These are phyloP conservation scores for Homolaphlyctis polyrhiza DNA, from an alignment of 371 early-diverging fungal species.

Conservation along the genomic window DNA sequence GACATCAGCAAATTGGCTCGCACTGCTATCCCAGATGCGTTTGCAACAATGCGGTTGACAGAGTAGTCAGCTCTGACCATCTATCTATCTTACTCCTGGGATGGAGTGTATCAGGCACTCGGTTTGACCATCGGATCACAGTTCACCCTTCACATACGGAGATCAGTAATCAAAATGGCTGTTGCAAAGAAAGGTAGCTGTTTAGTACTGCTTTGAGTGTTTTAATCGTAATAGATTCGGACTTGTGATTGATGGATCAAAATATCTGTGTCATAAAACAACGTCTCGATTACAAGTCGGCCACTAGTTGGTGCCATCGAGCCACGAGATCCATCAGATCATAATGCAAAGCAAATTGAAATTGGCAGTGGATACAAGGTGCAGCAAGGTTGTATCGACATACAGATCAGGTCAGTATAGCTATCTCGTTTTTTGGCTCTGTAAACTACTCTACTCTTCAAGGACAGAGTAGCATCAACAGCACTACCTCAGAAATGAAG, in stretches of 20 bases:
- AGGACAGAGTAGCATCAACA: not conserved
- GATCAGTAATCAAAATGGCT: not conserved
- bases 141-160: not conserved
- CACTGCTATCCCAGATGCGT: no score
- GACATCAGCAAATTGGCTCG: no score
- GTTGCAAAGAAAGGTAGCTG: no score
- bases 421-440: no score
- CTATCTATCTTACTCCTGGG: not conserved
- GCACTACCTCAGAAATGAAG: conserved; percentile 16
- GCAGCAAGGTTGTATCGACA: not conserved
- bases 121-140: not conserved
- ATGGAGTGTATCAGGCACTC: not conserved
- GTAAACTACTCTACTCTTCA: no score
- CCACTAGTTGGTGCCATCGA: conserved; percentile 10
- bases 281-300: conserved; percentile 18
- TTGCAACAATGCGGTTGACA: no score
- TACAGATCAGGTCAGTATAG: not conserved
- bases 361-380: not conserved
- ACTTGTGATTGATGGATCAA: conserved; percentile 4
- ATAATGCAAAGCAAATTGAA: no score
- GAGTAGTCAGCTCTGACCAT: no score
- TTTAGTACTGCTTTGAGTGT: no score
- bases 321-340: no score
- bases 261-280: conserved; percentile 11
- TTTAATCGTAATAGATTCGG: conserved; percentile 10